Evolutionary conservation across 306 rosid species (phyloP), one percentile per base, ranked within the genome.

Genomic region (Medicago arabica): DNA sequence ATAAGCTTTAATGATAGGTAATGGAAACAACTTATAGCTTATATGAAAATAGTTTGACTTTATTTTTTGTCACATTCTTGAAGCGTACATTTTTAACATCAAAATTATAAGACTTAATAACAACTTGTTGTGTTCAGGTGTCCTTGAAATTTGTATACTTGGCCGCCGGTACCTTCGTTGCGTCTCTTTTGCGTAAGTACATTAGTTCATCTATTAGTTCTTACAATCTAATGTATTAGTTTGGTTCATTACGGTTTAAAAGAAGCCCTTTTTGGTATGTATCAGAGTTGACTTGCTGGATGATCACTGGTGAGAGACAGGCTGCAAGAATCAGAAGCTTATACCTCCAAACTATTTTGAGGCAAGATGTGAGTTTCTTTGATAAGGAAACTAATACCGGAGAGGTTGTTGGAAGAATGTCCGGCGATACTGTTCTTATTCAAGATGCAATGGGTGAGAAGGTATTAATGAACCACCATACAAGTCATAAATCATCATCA

Each of bases 401-500:
- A 7, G 97, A 91, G 83, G 88, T 93, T 71, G 75, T 93, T 18
- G 96, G 83, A 74, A 87, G 97, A 77, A 93, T 93, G 98, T 89
- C 97, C 7, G 98, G 97, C 2, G 97, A 91, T 41, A 91, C 97
- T 19, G 91, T 93, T 53, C 93, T 89, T 65, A 91, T 93, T 71
- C 98, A 91, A 87, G 97, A 87, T 28, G 97, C 98, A 70, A 84
- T 87, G 96, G 98, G 96, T 0, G 98, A 93, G 77, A 93, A 93
- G 93, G 98, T 93, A 84, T 40, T 5, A 13, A 57, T 46, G 16
- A 31, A 55, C 19, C 75, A 17, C 19, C 46, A 4, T 11, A 21
- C 31, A 25, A 62, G 1, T 49, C 80, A 31, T 14, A 39, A 74
- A 62, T 40, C 18, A 3, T 10, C 34, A 4, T 60, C 28, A 5